Evolutionary conservation across 1,284 basidiomycete species (phyloP).

Genomic region (Cerrena zonata): DNA sequence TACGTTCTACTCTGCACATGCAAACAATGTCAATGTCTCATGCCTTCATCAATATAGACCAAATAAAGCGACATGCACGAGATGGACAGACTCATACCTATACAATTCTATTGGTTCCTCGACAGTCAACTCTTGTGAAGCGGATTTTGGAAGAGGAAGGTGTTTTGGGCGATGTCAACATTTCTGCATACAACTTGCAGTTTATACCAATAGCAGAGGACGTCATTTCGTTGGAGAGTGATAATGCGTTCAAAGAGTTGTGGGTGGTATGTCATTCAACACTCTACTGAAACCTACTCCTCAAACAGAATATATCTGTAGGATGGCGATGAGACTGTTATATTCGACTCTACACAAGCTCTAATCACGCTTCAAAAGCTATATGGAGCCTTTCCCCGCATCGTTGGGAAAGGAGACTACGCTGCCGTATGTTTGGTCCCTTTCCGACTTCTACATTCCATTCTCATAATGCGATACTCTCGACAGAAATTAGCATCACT

Average conservation of each 20-base stretch:
- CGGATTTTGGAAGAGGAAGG: constrained; percentile 86
- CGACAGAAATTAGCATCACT: constrained; percentile 71
- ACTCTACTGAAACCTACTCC: background rate
- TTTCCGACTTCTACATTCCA: background rate
- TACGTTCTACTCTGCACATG: constrained; percentile 32
- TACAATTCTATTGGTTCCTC: constrained; percentile 85
- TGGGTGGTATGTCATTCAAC: constrained; percentile 62
- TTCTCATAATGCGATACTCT: background rate
- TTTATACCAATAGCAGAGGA: constrained; percentile 91
- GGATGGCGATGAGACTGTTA: constrained; percentile 90
- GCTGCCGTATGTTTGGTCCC: constrained; percentile 62
- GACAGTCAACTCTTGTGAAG: constrained; percentile 79
- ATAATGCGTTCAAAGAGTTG: constrained; percentile 77
- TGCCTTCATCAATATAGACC: constrained; percentile 65
- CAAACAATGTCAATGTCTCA: constrained; percentile 11
- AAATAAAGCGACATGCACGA: constrained; percentile 73
- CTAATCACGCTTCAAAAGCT: constrained; percentile 80
- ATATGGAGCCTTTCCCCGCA: constrained; percentile 86
- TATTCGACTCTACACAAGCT: constrained; percentile 86
- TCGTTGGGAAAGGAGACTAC: constrained; percentile 89
- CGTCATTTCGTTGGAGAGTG: constrained; percentile 82
- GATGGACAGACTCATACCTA: constrained; percentile 75
- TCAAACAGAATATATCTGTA: constrained; percentile 26
- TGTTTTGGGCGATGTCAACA: constrained; percentile 81
- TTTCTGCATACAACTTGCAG: constrained; percentile 85